Base-by-base conservation (phyloP, 2,329 filamentous ascomycete genomes). In the Arthroderma uncinatum region DNA sequence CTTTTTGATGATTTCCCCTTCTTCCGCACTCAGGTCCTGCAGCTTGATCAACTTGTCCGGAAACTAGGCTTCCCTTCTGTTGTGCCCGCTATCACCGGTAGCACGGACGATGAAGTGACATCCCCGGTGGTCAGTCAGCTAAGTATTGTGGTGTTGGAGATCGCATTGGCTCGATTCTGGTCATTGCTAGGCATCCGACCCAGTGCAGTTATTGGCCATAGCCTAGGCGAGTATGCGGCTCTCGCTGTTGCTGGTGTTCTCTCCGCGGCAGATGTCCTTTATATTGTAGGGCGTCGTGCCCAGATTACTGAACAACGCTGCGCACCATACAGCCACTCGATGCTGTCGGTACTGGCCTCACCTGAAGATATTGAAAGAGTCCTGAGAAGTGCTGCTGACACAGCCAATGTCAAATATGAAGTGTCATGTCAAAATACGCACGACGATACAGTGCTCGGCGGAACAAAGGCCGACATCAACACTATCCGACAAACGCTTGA, bases 281-380 rank as follows among this genome's bases (percentile, higher is more conserved):
- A 57, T 0, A 57, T 74, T 0, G 62, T 74, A 2, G 57, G 64
- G 0, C 64, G 61, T 0, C 64, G 72, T 4, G 71, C 72, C 1
- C 28, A 42, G 0, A 50, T 74, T 1, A 67, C 74, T 12, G 55
- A 64, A 2, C 59, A 66, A 1, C 47, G 57, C 1, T 74, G 71
- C 73, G 82, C 78, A 19, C 75, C 78, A 10, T 80, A 82, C 58
- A 86, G 81, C 1, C 86, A 90, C 64, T 78, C 78, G 30, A 86
- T 86, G 83, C 68, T 86, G 28, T 80, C 81, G 10, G 79, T 85
- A 16, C 23, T 14, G 14, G 47, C 47, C 14, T 28, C 40, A 25
- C 19, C 21, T 4, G 40, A 47, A 10, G 40, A 9, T 25, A 47
- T 47, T 25, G 19, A 47, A 14, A 1, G 23, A 25, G 23, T 47